These are phyloP conservation scores for Hemileia vastatrix DNA, from an alignment of 1,284 basidiomycete genomes.

Conservation along the genomic window DNA sequence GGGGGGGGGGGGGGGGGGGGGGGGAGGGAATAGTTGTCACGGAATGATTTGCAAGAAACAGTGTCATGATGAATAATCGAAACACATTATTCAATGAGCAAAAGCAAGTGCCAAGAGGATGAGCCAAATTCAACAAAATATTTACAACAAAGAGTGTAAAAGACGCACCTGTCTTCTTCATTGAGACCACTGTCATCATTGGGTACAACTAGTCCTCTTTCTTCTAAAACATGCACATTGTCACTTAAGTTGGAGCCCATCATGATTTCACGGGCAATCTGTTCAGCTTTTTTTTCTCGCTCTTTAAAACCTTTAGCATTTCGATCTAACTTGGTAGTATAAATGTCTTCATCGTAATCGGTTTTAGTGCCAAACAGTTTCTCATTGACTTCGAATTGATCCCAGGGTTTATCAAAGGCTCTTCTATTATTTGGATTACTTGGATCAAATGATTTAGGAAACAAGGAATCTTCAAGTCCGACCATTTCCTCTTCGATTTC, in stretches of 20 bases:
- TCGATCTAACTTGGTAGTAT: conserved; percentile 89
- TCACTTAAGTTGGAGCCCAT: conserved; percentile 42
- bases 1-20: too few relatives aligned
- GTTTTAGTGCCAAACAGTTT: conserved; percentile 83
- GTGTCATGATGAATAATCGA: too few relatives aligned
- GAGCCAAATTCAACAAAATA: not conserved
- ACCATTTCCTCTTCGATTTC: conserved; percentile 6
- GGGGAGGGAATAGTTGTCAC: too few relatives aligned
- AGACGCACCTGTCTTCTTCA: conserved; percentile 80
- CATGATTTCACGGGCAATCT: conserved; percentile 82
- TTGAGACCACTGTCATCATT: conserved; percentile 63
- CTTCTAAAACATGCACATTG: conserved; percentile 84
- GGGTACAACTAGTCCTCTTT: conserved; percentile 57
- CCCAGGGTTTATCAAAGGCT: conserved; percentile 55
- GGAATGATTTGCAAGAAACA: too few relatives aligned
- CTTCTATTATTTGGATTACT: conserved; percentile 8
- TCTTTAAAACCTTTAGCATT: conserved; percentile 75
- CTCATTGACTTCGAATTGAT: conserved; percentile 93
- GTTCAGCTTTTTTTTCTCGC: conserved; percentile 74
- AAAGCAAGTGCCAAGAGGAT: too few relatives aligned
- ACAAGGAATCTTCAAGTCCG: conserved; percentile 24
- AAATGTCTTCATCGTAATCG: conserved; percentile 83
- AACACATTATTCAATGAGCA: too few relatives aligned
- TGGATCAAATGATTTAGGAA: conserved; percentile 27
- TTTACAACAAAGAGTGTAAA: not conserved